Conservation (phyloP, 2,329 filamentous ascomycete species). For the Penicillium nordicum region DNA sequence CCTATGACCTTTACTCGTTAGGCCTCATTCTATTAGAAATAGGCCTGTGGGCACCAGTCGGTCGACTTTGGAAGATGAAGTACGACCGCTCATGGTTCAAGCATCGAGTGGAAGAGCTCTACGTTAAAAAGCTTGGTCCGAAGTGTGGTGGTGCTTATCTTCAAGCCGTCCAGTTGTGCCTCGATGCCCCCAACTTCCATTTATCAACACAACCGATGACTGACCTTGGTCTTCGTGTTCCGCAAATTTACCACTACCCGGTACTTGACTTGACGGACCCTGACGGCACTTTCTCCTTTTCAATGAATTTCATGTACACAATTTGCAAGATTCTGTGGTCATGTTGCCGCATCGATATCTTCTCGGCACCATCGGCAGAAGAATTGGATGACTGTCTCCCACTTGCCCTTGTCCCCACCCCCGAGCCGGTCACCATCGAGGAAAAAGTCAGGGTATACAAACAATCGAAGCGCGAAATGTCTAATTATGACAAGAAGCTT, state of each 20-base stretch:
- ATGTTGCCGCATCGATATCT: slow-evolving; percentile 43
- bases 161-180: slow-evolving; percentile 59
- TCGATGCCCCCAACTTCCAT: slow-evolving; percentile 55
- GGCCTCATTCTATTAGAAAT: slow-evolving; percentile 62
- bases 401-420: slow-evolving; percentile 37
- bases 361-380: slow-evolving; percentile 38
- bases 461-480: slow-evolving; percentile 10
- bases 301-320: slow-evolving; percentile 45
- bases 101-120: slow-evolving; percentile 60
- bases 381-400: slow-evolving; percentile 44
- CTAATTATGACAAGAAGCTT: slow-evolving; percentile 19
- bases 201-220: slow-evolving; percentile 42
- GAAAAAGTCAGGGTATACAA: slow-evolving; percentile 20
- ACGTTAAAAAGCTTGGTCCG: slow-evolving; percentile 58
- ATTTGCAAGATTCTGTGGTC: slow-evolving; percentile 42
- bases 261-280: slow-evolving; percentile 42
- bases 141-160: slow-evolving; percentile 64
- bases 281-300: slow-evolving; percentile 42
- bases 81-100: slow-evolving; percentile 63
- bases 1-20: slow-evolving; percentile 59
- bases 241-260: slow-evolving; percentile 42
- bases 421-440: slow-evolving; percentile 27
- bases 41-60: slow-evolving; percentile 61
- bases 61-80: slow-evolving; percentile 62
- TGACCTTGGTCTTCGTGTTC: slow-evolving; percentile 40